Evolutionary conservation across 1,284 basidiomycete genomes (phyloP).

Genomic region (Malassezia arunalokei): DNA sequence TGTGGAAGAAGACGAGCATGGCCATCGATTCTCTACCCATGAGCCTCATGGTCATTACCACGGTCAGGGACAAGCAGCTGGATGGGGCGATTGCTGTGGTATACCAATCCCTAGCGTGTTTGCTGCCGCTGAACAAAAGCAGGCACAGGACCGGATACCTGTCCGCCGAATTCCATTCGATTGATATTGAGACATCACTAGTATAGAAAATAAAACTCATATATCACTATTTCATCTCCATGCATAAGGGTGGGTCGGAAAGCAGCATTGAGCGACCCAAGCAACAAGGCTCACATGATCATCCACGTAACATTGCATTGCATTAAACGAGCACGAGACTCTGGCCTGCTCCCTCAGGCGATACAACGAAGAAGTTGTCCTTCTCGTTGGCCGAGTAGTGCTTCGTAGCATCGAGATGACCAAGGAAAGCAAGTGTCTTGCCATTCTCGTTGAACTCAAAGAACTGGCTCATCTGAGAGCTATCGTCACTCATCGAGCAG

Average conservation of each 20-base stretch:
- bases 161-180: slow-evolving; percentile 15
- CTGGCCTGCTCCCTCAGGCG: background rate
- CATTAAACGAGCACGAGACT: background rate
- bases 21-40: slow-evolving; percentile 50
- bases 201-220: background rate
- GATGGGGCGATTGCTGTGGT: slow-evolving; percentile 69
- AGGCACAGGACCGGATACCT: background rate
- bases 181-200: background rate
- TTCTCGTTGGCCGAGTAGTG: background rate
- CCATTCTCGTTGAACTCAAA: slow-evolving; percentile 10
- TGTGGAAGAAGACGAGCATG: slow-evolving; percentile 51
- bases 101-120: slow-evolving; percentile 48
- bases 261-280: background rate
- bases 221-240: background rate
- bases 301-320: background rate
- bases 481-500: slow-evolving; percentile 13
- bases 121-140: slow-evolving; percentile 45
- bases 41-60: slow-evolving; percentile 28
- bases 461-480: slow-evolving; percentile 9
- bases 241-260: background rate
- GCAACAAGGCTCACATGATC: background rate
- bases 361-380: slow-evolving; percentile 8
- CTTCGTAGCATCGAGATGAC: background rate
- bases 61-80: slow-evolving; percentile 49
- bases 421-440: background rate